Percentiles rank a stretch among this genome's conserved stretches.
phyloP scores from a whole-genome alignment of 1,139 yeast genomes.

The Taphrina confusa region DNA sequence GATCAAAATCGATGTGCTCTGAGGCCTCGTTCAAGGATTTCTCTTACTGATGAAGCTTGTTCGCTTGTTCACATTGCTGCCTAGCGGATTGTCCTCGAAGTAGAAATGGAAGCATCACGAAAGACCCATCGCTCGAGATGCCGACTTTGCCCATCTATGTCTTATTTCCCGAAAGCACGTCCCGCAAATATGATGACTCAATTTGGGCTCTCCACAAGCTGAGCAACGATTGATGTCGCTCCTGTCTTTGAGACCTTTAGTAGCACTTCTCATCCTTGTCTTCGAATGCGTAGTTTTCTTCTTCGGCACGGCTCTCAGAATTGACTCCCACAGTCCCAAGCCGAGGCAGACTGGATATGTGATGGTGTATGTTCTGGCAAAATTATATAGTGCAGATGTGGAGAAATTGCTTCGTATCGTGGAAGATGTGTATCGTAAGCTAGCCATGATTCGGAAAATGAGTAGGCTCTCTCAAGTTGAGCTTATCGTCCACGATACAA shows the following conservation, averaged over 20 bases:
- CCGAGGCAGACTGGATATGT: not conserved
- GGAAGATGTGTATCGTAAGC: too few relatives aligned
- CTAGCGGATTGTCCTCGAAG: too few relatives aligned
- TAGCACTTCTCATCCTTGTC: conserved; percentile 37
- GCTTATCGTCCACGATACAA: too few relatives aligned
- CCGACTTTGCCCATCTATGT: conserved; percentile 43
- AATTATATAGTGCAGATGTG: too few relatives aligned
- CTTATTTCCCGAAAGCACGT: conserved; percentile 32
- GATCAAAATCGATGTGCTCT: too few relatives aligned
- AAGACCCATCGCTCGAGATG: conserved; percentile 28
- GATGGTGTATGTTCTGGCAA: not conserved
- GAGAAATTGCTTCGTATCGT: too few relatives aligned
- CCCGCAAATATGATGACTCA: conserved; percentile 36
- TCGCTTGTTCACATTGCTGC: too few relatives aligned
- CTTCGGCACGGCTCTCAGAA: conserved; percentile 37
- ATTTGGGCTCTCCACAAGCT: conserved; percentile 35
- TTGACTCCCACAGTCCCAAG: conserved; percentile 21
- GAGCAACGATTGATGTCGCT: conserved; percentile 34
- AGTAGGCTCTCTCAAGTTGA: too few relatives aligned
- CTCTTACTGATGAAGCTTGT: too few relatives aligned
- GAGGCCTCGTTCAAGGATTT: too few relatives aligned
- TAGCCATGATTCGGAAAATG: too few relatives aligned
- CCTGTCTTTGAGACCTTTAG: conserved; percentile 36
- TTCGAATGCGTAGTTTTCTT: conserved; percentile 38
- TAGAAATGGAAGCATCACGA: too few relatives aligned